Base-by-base conservation (phyloP, 352 stramenopile species). In the Elongisporangium prolatum region DNA sequence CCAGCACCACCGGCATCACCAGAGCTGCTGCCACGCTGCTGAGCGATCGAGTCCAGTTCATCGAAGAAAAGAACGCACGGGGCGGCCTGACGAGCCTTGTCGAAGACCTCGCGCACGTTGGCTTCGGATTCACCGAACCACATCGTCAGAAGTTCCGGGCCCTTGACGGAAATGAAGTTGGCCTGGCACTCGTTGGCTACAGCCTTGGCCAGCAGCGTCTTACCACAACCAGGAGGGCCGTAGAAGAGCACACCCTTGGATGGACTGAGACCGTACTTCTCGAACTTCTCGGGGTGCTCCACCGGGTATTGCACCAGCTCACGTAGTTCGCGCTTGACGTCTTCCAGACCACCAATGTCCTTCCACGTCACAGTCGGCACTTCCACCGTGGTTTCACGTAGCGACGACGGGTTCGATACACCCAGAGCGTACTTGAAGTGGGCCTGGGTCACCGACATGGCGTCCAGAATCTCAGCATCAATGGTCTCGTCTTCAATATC, bases 91-190 rank as follows among this genome's bases (percentile, higher is more conserved):
- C 98, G 91, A 16, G 98, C 98, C 77, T 99, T 99, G 76, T 99
- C 96, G 70, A 99, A 99, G 17, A 99, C 88, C 69, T 99, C 97
- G 69, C 97, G 96, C 21, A 99, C 97, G 72, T 99, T 99, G 16
- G 93, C 93, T 72, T 99, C 98, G 22, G 89, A 98, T 76, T 99
- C 98, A 77, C 98, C 98, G 63, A 99, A 99, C 97, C 97, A 99
- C 97, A 99, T 99, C 49, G 96, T 99, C 63, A 99, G 72, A 25
- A 99, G 86, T 75, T 99, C 98, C 17, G 98, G 97, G 54, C 96
- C 97, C 86, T 99, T 99, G 51, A 99, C 95, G n/a, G 91, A 98
- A 64, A 99, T 99, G 70, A 99, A 99, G 79, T 99, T 99, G 40
- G 97, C 96, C 65, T 99, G 95, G 79, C 97, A 99, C 77, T 99